A percentile compares a stretch with the other conserved stretches of the same genome.
phyloP scores from a whole-genome alignment of 2,329 filamentous ascomycete species.

The Cadophora gregata region DNA sequence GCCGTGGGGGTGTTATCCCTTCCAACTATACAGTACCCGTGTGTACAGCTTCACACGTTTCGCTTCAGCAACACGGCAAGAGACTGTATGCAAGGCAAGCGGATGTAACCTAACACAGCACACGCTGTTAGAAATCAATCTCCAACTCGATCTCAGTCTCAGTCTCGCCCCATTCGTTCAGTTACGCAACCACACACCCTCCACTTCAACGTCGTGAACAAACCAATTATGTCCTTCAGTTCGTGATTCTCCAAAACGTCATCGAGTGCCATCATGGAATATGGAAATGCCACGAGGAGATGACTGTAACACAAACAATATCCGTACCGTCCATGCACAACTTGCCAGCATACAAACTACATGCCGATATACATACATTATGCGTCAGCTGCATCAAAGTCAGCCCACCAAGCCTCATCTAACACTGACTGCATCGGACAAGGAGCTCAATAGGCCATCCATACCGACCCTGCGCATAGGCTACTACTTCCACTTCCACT shows the following conservation, averaged over 20 bases:
- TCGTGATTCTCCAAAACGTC: background rate
- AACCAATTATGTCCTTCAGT: background rate
- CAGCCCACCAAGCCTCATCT: slow-evolving; percentile 5
- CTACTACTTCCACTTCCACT: no score
- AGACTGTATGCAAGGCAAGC: background rate
- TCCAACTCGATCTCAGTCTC: background rate
- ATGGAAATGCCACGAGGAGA: background rate
- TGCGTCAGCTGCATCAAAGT: background rate
- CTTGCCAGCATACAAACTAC: background rate
- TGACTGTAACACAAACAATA: background rate
- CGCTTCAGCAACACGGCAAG: background rate
- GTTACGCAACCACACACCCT: no score
- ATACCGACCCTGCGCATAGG: background rate
- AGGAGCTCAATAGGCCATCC: background rate
- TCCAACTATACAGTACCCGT: no score
- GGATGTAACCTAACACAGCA: background rate
- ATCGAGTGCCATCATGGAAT: background rate
- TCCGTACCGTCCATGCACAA: background rate
- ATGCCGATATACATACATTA: background rate
- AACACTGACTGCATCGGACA: slow-evolving; percentile 1
- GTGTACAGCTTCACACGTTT: background rate
- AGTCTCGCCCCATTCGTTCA: background rate
- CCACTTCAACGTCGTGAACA: no score
- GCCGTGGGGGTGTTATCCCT: background rate
- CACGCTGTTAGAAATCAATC: no score